Evolutionary conservation across 805 yeast species (phyloP), one percentile per base, ranked within the genome.

Genomic region (Jamesozyma rosinii): DNA sequence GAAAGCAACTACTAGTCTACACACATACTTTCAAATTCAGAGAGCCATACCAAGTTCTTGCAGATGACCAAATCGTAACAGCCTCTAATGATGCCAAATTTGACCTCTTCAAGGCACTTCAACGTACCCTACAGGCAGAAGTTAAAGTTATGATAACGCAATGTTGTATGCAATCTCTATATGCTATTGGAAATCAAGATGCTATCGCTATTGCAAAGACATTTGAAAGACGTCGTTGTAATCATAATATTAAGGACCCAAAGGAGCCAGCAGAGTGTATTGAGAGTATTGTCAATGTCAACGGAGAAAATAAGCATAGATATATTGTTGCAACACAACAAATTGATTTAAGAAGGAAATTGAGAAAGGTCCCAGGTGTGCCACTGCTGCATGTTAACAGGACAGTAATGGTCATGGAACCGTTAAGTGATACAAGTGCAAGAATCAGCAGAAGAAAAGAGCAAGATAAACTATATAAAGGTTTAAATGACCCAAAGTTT

Each of bases 381-480:
- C 98, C 98, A 1, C 63, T 92, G 50, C 68, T 90, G 9, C 89
- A 83, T 61, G 79, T 92, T 77, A 81, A 83, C 56, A 72, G 96
- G 47, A 78, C 95, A 1, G 98, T 92, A 15, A 85, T 92, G 90
- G 80, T 92, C 22, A 79, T 92, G 92, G 98, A 92, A 64, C 96
- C 97, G 6, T 67, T 88, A 51, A 83, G 95, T 41, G 74, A 73
- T 32, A 84, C 85, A 5, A 82, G 90, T 35, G 70, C 68, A 11
- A 61, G 58, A 37, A 69, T 71, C 14, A 76, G 78, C 43, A 56
- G 57, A 37, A 52, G 63, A 24, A 67, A 72, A 34, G 98, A 92
- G 63, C 59, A 66, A 1, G 69, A 71, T 37, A 92, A 92, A 55
- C 69, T 92, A 41, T 76, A 76, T 2, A 75, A 73, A 20, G 97